A percentile compares a stretch with the other conserved stretches of the same genome.
Evolutionary conservation across 306 rosid genomes (phyloP).

Genomic region (Cicer pinnatifidum): DNA sequence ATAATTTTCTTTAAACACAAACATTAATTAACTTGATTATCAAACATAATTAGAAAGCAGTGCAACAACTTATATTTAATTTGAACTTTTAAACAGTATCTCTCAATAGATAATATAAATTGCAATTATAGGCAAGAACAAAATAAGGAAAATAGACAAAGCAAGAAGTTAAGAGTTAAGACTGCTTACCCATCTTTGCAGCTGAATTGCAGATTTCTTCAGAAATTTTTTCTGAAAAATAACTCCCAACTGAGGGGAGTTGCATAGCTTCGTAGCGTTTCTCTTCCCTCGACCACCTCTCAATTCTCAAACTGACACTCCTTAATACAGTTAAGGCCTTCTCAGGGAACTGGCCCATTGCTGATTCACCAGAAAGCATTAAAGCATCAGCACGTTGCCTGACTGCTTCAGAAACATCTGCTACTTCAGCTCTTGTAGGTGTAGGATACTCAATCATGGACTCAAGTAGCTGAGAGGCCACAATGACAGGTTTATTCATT

Average conservation of each 20-base stretch:
- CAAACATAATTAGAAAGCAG: slow-evolving; percentile 39
- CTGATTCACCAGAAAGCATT: slow-evolving; percentile 99
- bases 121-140: slow-evolving; percentile 43
- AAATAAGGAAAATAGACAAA: slow-evolving; percentile 47
- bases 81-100: slow-evolving; percentile 22
- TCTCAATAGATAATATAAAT: not conserved
- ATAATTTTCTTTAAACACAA: slow-evolving; percentile 23
- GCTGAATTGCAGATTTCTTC: slow-evolving; percentile 97
- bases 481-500: slow-evolving; percentile 94
- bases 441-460: slow-evolving; percentile 99
- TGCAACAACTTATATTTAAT: slow-evolving; percentile 13
- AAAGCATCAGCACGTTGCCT: slow-evolving; percentile 98
- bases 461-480: slow-evolving; percentile 96
- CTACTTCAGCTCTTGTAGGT: slow-evolving; percentile 99
- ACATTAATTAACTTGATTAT: slow-evolving; percentile 1
- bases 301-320: slow-evolving; percentile 95
- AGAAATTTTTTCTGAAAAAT: slow-evolving; percentile 80
- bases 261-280: slow-evolving; percentile 80
- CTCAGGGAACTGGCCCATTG: slow-evolving; percentile 99
- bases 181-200: slow-evolving; percentile 92
- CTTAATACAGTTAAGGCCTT: slow-evolving; percentile 93
- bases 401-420: slow-evolving; percentile 99
- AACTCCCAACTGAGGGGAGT: slow-evolving; percentile 75
- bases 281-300: slow-evolving; percentile 99
- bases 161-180: slow-evolving; percentile 38